These are phyloP conservation scores for Raddia distichophylla DNA, from an alignment of 176 grass and related monocot species.

Conservation along the genomic window DNA sequence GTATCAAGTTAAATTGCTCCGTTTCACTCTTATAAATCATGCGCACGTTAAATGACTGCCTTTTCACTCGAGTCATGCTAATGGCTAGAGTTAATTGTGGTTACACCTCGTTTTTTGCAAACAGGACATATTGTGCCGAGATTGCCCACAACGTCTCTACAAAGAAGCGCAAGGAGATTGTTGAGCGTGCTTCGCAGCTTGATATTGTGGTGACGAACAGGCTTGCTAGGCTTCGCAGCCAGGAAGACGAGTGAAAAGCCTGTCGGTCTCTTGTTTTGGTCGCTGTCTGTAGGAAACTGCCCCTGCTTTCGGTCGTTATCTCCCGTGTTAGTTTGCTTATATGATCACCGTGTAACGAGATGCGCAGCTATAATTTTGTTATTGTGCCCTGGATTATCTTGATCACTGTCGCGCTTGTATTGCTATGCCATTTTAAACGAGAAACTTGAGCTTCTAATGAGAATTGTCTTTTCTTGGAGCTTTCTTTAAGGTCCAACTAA, in stretches of 20 bases:
- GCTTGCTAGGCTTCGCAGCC: constrained; percentile 75
- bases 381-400: neutral
- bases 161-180: constrained; percentile 83
- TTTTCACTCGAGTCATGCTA: neutral
- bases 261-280: neutral
- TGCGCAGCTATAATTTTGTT: constrained; percentile 9
- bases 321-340: neutral
- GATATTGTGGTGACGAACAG: constrained; percentile 85
- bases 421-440: neutral
- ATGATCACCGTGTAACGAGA: neutral
- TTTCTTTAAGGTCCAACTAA: too few species aligned
- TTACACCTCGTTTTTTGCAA: neutral
- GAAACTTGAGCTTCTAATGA: neutral
- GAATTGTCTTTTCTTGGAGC: neutral
- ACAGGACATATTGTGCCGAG: constrained; percentile 85
- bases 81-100: neutral
- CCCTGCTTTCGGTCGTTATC: neutral
- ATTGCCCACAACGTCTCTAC: constrained; percentile 79
- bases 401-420: neutral
- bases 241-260: constrained; percentile 75
- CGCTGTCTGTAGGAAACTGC: constrained; percentile 31
- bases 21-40: too few species aligned
- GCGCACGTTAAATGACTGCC: neutral
- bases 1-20: constrained; percentile 13
- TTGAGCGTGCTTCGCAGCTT: constrained; percentile 74